Evolutionary conservation across 2,329 filamentous ascomycete genomes (phyloP), one percentile per base, ranked within the genome.

Genomic region (Raffaelea ambrosiae): DNA sequence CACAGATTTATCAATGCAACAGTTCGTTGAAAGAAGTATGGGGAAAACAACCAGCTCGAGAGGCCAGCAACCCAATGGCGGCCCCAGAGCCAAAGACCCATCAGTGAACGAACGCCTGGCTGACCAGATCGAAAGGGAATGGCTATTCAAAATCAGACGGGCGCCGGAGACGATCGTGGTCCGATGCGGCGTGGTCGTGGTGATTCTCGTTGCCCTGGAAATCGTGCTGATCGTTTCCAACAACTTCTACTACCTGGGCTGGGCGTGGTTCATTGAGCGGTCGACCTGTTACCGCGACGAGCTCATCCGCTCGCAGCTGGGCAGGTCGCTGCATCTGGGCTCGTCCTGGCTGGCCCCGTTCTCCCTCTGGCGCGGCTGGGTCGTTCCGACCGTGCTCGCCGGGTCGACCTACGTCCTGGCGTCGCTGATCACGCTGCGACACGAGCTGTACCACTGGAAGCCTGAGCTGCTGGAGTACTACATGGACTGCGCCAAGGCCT

Each of bases 201-300:
- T 41, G 20, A 16, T 41, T 5, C 40, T 41, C n/a, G 40, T 9
- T n/a, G 11, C 7, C 11, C 14, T 41, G 22, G 40, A 41, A 21
- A 19, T 21, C 18, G 19, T 41, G 9, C 21, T 41, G 9, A 20
- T 41, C 20, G 19, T 41, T 7, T 41, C 40, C 40, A 41, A 41
- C 40, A 41, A 16, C 21, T 13, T 41, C 9, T 21, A 23, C 19
- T 16, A 20, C 5, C 13, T 41, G 4, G 40, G 40, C 11, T 41
- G 40, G 40, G 40, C 9, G 20, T 20, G 18, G 20, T 41, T 41
- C 20, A 21, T 41, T 23, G 7, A 21, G 40, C 38, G 43, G 42
- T 44, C 43, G 43, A 46, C 47, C 18, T 11, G 36, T 50, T 44
- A 36, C 31, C 43, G 43, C 29, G 31, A 44, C 29, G 14, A 16